Evolutionary conservation across 2,329 filamentous ascomycete genomes (phyloP).

Genomic region (Podosphaera aphanis): DNA sequence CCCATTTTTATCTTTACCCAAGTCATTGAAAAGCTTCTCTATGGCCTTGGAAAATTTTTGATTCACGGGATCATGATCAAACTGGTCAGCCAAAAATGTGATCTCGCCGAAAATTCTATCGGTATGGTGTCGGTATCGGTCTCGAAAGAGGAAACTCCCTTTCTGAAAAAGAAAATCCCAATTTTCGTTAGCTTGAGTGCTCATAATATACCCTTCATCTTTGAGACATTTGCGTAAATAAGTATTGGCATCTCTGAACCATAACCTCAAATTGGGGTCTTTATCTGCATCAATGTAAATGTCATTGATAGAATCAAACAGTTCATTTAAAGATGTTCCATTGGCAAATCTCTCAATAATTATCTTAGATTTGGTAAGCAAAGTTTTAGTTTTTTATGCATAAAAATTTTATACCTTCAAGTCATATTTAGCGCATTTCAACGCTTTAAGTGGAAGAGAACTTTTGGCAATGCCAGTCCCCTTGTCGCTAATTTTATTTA

Average conservation of each 20-base stretch:
- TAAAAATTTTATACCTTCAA: conserved; percentile 25
- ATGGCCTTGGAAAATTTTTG: conserved; percentile 52
- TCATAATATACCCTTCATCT: conserved; percentile 76
- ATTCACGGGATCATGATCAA: conserved; percentile 73
- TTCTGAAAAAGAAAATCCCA: conserved; percentile 73
- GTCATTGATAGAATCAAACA: conserved; percentile 63
- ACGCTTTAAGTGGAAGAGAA: conserved; percentile 36
- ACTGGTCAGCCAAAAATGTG: conserved; percentile 75
- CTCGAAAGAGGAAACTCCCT: conserved; percentile 64
- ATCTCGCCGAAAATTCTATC: conserved; percentile 71
- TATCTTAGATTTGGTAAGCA: conserved; percentile 26
- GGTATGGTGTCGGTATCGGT: conserved; percentile 70
- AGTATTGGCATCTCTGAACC: conserved; percentile 59
- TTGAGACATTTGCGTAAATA: conserved; percentile 69
- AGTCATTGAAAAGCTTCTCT: conserved; percentile 66
- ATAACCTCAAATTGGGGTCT: conserved; percentile 66
- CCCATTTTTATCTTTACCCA: conserved; percentile 70
- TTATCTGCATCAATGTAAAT: conserved; percentile 73
- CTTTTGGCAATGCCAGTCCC: conserved; percentile 47
- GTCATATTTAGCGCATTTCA: conserved; percentile 54
- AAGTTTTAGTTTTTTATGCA: neutral
- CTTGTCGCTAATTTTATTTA: conserved; percentile 38
- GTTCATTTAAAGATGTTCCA: conserved; percentile 65
- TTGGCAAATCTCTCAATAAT: conserved; percentile 93
- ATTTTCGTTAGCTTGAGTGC: conserved; percentile 53